Base-by-base conservation (phyloP, 1,139 yeast genomes). In the Pichia sp. region DNA sequence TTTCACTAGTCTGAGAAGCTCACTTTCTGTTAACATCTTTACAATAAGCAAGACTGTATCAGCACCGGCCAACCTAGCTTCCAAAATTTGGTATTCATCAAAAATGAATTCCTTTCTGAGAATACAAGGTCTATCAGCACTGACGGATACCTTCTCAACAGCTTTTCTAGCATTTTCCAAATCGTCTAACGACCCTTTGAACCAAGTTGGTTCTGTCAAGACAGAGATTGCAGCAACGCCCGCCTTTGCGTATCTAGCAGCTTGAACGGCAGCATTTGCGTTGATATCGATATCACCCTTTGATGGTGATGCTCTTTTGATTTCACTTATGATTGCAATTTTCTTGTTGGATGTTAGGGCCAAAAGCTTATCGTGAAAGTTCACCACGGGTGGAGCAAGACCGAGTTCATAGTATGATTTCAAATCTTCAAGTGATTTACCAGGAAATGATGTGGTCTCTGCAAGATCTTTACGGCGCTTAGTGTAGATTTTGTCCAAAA, bases 271-370 rank as follows among this genome's bases (percentile, higher is more conserved):
- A 1, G 97, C 94, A 51, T 85, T 84, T 2, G 87, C 93, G 30
- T 66, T 60, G 25, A 80, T 59, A 45, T 81, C 87, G 45, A 91
- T 91, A 40, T 78, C 73, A 12, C 98, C 98, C 61, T 91, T 91
- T 0, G 97, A 88, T n/a, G 98, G 98, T 4, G 96, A 87, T 0
- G 98, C 98, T 45, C 98, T 75, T 60, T 91, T 91, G 49, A 93
- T 78, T 60, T 91, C 98, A 22, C 96, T 85, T 48, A 91, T 66
- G 18, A 91, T 77, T 11, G 84, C 75, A 20, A 49, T 37, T 34
- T 67, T 60, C 8, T 60, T 55, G 4, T 55, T 46, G 3, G 49
- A 49, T 4, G 60, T 55, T 30, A 63, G 59, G 28, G 69, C 60
- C 20, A 57, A 50, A 30, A 91, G 64, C 42, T 87, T 68, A 4